phyloP scores from a whole-genome alignment of 306 rosid species.

The Vicia faba region DNA sequence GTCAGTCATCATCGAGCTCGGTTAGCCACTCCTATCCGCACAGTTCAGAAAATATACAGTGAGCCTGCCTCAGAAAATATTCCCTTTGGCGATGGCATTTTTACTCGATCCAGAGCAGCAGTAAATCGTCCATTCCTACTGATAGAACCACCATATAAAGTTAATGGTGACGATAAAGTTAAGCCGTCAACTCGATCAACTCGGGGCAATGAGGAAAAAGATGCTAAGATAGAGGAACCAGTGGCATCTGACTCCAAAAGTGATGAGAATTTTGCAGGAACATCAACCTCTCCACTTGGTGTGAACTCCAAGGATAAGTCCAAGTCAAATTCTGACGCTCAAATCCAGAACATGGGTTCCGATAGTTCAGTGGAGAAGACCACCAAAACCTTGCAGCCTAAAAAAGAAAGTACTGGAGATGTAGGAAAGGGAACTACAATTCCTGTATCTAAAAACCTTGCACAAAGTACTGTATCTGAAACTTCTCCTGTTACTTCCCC shows the following conservation, averaged over 20 bases:
- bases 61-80: slow-evolving; percentile 75
- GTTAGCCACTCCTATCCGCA: slow-evolving; percentile 96
- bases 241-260: slow-evolving; percentile 50
- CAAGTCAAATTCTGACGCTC: slow-evolving; percentile 48
- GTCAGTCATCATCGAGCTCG: slow-evolving; percentile 92
- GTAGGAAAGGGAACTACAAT: slow-evolving; percentile 47
- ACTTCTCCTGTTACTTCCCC: slow-evolving; percentile 39
- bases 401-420: slow-evolving; percentile 51
- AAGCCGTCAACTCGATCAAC: slow-evolving; percentile 61
- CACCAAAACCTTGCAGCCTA: slow-evolving; percentile 48
- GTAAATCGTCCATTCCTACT: slow-evolving; percentile 65
- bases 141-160: slow-evolving; percentile 76
- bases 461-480: slow-evolving; percentile 42
- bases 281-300: slow-evolving; percentile 43
- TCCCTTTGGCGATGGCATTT: slow-evolving; percentile 74
- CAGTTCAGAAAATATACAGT: slow-evolving; percentile 80
- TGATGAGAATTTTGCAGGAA: slow-evolving; percentile 43
- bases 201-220: slow-evolving; percentile 64
- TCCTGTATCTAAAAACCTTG: slow-evolving; percentile 43
- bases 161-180: slow-evolving; percentile 73
- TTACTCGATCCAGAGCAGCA: slow-evolving; percentile 55
- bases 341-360: slow-evolving; percentile 36
- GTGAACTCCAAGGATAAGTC: slow-evolving; percentile 44
- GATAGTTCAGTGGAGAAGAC: slow-evolving; percentile 48
- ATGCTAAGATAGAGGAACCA: slow-evolving; percentile 55